Conservation (phyloP, 176 grass and related monocot genomes). For the Triticum urartu region DNA sequence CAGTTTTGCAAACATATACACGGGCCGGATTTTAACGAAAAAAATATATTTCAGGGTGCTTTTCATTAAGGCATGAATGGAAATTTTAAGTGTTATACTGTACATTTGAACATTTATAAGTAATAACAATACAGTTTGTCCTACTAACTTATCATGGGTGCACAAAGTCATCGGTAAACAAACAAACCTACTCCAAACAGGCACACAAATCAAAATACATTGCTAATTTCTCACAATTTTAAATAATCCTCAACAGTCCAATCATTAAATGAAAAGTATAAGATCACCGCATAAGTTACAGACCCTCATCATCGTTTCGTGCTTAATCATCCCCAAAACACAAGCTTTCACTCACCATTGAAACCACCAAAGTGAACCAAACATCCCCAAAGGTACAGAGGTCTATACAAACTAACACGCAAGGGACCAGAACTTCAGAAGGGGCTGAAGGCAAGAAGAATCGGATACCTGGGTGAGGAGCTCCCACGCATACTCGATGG, state of each 20-base stretch:
- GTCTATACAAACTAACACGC: background rate
- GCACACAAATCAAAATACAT: background rate
- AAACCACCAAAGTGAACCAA: background rate
- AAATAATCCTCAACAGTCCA: background rate
- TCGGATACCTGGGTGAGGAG: constrained; percentile 48
- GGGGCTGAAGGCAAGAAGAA: background rate
- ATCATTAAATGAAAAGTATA: background rate
- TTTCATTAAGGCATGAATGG: background rate
- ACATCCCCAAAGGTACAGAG: background rate
- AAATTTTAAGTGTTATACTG: background rate
- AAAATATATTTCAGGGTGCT: background rate
- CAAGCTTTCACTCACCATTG: constrained; percentile 25
- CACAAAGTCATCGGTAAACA: background rate
- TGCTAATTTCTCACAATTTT: background rate
- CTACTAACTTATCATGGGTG: background rate
- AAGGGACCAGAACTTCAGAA: background rate
- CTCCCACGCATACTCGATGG: constrained; percentile 60
- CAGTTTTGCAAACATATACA: background rate
- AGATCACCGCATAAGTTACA: background rate
- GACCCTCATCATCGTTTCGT: background rate
- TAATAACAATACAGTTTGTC: background rate
- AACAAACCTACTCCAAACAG: background rate
- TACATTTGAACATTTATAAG: background rate
- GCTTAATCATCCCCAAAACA: background rate
- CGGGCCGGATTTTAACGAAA: background rate